phyloP scores from a whole-genome alignment of 352 stramenopile genomes.

The Pythium biforme region DNA sequence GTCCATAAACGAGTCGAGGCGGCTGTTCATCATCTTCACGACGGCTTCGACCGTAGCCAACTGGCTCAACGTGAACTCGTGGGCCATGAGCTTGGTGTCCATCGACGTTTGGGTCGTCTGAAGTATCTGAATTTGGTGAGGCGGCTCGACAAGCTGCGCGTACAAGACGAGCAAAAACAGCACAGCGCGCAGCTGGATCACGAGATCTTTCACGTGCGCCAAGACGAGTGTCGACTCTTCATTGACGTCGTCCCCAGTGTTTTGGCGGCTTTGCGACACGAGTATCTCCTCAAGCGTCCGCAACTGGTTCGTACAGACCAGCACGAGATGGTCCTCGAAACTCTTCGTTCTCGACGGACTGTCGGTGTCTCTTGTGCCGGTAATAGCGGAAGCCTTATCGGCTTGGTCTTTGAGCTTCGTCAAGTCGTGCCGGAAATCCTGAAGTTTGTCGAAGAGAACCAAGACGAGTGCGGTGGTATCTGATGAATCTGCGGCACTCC shows the following conservation, averaged over 20 bases:
- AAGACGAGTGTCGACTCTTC: not conserved
- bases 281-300: slow-evolving; percentile 24
- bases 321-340: slow-evolving; percentile 28
- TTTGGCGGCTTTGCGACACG: slow-evolving; percentile 14
- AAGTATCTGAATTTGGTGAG: slow-evolving; percentile 34
- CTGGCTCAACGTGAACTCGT: slow-evolving; percentile 53
- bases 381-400: slow-evolving; percentile 21
- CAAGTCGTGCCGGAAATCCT: slow-evolving; percentile 44
- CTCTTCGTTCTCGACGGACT: slow-evolving; percentile 1
- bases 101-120: slow-evolving; percentile 32
- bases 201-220: slow-evolving; percentile 39
- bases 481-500: not conserved
- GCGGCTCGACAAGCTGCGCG: slow-evolving; percentile 37
- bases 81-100: slow-evolving; percentile 33
- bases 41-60: slow-evolving; percentile 47
- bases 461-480: slow-evolving; percentile 20
- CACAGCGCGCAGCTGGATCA: slow-evolving; percentile 60
- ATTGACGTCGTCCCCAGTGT: not conserved
- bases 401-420: slow-evolving; percentile 53
- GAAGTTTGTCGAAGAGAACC: slow-evolving; percentile 35
- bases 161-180: slow-evolving; percentile 51
- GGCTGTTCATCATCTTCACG: slow-evolving; percentile 63
- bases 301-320: slow-evolving; percentile 24
- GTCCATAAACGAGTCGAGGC: slow-evolving; percentile 64
- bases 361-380: not conserved